Evolutionary conservation across 495 filamentous ascomycete genomes (phyloP).

Genomic region (Bryoglossum gracile): DNA sequence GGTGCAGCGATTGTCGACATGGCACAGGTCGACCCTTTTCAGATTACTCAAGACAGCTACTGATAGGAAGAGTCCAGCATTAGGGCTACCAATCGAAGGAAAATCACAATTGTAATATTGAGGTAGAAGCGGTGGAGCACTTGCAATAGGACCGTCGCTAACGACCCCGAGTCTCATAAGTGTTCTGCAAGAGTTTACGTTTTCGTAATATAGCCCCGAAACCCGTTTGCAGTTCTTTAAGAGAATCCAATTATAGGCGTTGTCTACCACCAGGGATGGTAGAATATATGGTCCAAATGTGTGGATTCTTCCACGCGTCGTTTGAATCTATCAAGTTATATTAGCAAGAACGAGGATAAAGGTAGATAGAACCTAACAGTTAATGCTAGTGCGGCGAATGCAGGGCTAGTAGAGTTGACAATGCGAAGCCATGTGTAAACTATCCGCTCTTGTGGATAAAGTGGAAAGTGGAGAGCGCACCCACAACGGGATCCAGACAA

Average conservation of each 20-base stretch:
- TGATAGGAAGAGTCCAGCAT: conserved; percentile 9
- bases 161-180: conserved; percentile 10
- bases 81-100: background rate
- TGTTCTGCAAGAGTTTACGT: background rate
- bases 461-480: conserved; percentile 4
- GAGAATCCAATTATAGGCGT: conserved; percentile 14
- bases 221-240: conserved; percentile 1
- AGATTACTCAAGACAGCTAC: conserved; percentile 8
- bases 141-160: too few relatives aligned
- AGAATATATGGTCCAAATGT: conserved; percentile 8
- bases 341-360: conserved; percentile 1
- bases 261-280: background rate
- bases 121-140: too few relatives aligned
- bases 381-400: conserved; percentile 4
- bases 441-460: conserved; percentile 7
- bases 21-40: conserved; percentile 2
- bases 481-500: conserved; percentile 5
- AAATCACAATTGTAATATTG: too few relatives aligned
- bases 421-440: conserved; percentile 16
- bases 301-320: conserved; percentile 6
- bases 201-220: conserved; percentile 13
- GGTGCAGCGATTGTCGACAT: conserved; percentile 8
- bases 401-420: conserved; percentile 1
- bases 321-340: conserved; percentile 12
- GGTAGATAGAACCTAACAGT: background rate